Conservation (phyloP, 139 green algal genomes). For the Coelastrella sp. region DNA sequence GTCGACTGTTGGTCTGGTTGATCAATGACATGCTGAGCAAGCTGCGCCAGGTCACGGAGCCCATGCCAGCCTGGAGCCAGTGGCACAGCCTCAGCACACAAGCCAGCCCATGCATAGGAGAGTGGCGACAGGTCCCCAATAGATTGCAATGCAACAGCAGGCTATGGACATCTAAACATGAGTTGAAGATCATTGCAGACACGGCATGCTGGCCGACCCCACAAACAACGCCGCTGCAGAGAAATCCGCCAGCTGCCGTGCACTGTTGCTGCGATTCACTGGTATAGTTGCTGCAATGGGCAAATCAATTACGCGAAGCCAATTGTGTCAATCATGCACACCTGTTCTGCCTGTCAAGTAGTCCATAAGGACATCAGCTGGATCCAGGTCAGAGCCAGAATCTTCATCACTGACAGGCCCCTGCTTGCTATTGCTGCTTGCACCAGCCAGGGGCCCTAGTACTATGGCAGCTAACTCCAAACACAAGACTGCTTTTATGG, state of each 20-base stretch:
- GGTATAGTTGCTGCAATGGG: background rate
- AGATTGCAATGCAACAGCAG: too few relatives aligned
- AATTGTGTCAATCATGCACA: background rate
- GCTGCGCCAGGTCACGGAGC: too few relatives aligned
- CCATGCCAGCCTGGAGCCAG: too few relatives aligned
- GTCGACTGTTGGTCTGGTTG: too few relatives aligned
- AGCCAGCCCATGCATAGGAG: too few relatives aligned
- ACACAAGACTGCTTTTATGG: conserved; percentile 24
- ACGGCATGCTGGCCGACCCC: too few relatives aligned
- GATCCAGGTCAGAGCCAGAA: conserved; percentile 15
- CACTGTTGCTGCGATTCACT: background rate
- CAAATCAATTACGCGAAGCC: background rate
- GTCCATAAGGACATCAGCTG: conserved; percentile 41
- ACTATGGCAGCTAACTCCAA: conserved; percentile 11
- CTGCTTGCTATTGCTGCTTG: background rate
- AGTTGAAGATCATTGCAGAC: too few relatives aligned
- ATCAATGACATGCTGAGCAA: too few relatives aligned
- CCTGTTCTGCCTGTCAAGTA: conserved; percentile 29
- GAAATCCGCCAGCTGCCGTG: background rate
- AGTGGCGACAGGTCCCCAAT: too few relatives aligned
- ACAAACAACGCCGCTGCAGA: too few relatives aligned
- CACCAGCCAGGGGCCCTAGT: background rate
- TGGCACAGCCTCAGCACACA: too few relatives aligned
- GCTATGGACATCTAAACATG: too few relatives aligned
- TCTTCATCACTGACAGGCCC: background rate